Conservation (phyloP, 2,329 filamentous ascomycete genomes). For the Fusarium sp. region DNA sequence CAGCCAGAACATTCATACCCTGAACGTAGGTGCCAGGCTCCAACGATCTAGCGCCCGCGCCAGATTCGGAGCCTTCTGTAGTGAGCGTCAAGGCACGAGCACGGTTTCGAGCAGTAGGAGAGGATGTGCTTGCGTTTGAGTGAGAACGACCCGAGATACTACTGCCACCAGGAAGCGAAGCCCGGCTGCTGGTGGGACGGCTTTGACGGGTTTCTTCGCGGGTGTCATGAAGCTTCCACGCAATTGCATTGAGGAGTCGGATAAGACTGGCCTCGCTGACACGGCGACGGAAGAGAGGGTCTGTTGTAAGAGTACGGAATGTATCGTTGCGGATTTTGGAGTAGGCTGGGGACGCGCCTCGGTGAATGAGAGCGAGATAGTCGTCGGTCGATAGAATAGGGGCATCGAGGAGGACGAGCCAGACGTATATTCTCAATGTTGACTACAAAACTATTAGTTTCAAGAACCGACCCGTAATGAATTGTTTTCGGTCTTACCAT, state of each 20-base stretch:
- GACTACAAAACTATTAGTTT: constrained; percentile 67
- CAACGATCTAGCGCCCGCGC: constrained; percentile 60
- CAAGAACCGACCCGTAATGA: neutral
- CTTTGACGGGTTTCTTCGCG: constrained; percentile 62
- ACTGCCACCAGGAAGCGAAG: constrained; percentile 49
- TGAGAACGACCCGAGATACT: constrained; percentile 50
- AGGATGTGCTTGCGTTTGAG: constrained; percentile 55
- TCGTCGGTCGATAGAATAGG: constrained; percentile 85
- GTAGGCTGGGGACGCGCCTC: constrained; percentile 93
- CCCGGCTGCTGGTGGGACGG: constrained; percentile 53
- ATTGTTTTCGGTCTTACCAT: constrained; percentile 68
- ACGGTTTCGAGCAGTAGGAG: constrained; percentile 61
- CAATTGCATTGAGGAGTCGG: constrained; percentile 91
- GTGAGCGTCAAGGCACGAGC: constrained; percentile 69
- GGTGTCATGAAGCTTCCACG: constrained; percentile 91
- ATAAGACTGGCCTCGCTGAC: constrained; percentile 97
- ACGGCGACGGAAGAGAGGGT: constrained; percentile 94
- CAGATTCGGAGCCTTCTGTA: constrained; percentile 71
- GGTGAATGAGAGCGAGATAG: constrained; percentile 90
- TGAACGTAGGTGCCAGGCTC: constrained; percentile 93
- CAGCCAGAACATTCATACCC: constrained; percentile 98
- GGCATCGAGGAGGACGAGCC: constrained; percentile 92
- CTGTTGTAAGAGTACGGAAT: constrained; percentile 94
- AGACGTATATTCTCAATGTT: constrained; percentile 91
- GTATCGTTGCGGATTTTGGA: constrained; percentile 98